Evolutionary conservation across 176 grass and related monocot genomes (phyloP), one percentile per base, ranked within the genome.

Genomic region (Olyra latifolia): DNA sequence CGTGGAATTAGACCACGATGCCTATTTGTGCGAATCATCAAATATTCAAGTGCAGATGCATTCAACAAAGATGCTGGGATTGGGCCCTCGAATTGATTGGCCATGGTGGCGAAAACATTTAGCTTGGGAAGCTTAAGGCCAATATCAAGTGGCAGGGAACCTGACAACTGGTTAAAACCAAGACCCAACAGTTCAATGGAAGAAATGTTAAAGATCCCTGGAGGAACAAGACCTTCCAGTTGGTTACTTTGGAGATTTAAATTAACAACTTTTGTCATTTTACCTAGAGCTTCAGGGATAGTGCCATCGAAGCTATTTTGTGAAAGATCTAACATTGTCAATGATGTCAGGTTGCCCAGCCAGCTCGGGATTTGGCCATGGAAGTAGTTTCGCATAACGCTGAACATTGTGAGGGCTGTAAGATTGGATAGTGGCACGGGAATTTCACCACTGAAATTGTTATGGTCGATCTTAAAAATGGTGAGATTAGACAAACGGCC

Each of bases 291-390:
- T 60, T 41, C 8, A 1, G 82, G 63, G 28, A 84, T 84, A 52
- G 27, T 56, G 6, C 82, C 82, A 66, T 14, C 58, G 82, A 84
- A 84, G 15, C 28, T 8, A 4, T 84, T 84, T 0, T 19, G 2
- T 0, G 0, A 5, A 76, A 84, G 42, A 69, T 8, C 2, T 13
- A 84, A 76, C 5, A 27, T 0, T 20, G 1, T 84, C 52, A 84
- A 60, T 14, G 72, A 84, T 48, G 82, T 84, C 16, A 84, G 53
- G 50, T 84, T 84, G 39, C 72, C 29, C 27, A 84, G 1, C 61
- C 62, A 76, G 20, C 50, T 69, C 14, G 5, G 63, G 0, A 76
- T 68, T 59, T 47, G 62, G 8, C 82, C 72, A 46, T 69, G 50
- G 8, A 84, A 19, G 40, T 4, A 13, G 27, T 84, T 84, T 0